Evolutionary conservation across 306 rosid genomes (phyloP).

Genomic region (Lathyrus oleraceus): DNA sequence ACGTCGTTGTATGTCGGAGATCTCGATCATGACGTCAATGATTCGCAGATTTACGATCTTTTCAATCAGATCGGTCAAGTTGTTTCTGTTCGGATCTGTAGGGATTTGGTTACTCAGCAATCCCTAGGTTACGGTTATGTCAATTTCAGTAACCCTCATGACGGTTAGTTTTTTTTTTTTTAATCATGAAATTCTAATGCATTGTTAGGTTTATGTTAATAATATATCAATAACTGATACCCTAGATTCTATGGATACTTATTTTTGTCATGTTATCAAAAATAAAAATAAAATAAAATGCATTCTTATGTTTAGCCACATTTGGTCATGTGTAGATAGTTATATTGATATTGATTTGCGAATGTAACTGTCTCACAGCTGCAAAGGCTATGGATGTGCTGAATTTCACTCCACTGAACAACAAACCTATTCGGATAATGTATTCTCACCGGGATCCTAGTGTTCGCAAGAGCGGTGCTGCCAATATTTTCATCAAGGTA

Average conservation of each 20-base stretch:
- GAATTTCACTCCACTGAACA: constrained; percentile 68
- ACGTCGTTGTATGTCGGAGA: constrained; percentile 76
- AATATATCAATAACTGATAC: too few species aligned
- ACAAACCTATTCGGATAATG: constrained; percentile 59
- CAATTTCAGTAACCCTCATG: constrained; percentile 58
- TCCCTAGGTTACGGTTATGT: constrained; percentile 82
- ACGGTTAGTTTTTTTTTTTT: constrained; percentile 42
- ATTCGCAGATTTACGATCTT: constrained; percentile 66
- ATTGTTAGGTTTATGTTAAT: neutral
- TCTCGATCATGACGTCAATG: constrained; percentile 60
- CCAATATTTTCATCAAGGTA: constrained; percentile 71
- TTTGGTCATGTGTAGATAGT: neutral
- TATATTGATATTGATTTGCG: neutral
- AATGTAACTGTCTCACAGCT: constrained; percentile 30
- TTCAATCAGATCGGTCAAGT: constrained; percentile 67
- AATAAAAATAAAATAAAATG: too few species aligned
- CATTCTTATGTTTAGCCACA: neutral
- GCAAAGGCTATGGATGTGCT: constrained; percentile 44
- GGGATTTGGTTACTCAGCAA: constrained; percentile 61
- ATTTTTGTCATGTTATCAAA: too few species aligned
- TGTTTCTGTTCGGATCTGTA: constrained; percentile 65
- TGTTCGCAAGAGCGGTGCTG: constrained; percentile 65
- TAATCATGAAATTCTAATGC: neutral
- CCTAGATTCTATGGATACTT: too few species aligned
- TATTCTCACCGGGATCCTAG: constrained; percentile 75